Conservation (phyloP, 192 early-diverging fungal species). For the Paraglomus brasilianum region DNA sequence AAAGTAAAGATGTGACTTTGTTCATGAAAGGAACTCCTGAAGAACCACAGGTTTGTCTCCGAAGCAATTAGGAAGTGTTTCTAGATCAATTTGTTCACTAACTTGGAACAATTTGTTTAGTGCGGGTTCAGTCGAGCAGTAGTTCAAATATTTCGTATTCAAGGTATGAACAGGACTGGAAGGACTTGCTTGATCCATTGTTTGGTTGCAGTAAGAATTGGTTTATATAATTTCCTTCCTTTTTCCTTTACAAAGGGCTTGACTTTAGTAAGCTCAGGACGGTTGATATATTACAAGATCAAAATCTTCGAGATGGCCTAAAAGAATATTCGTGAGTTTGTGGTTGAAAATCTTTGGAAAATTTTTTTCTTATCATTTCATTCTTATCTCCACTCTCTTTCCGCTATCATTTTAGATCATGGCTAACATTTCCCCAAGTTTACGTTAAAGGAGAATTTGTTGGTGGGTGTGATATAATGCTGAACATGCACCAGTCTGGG, state of each 20-base stretch:
- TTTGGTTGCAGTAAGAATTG: constrained; percentile 3
- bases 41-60: constrained; percentile 65
- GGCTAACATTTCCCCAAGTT: constrained; percentile 97
- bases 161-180: constrained; percentile 46
- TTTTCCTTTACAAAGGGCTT: constrained; percentile 54
- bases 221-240: not conserved
- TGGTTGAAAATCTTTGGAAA: not conserved
- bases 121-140: constrained; percentile 96
- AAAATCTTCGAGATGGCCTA: constrained; percentile 87
- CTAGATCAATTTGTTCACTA: not conserved
- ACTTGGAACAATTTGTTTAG: constrained; percentile 32
- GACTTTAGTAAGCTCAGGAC: constrained; percentile 61
- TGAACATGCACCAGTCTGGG: constrained; percentile 85
- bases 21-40: constrained; percentile 98
- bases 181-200: not conserved
- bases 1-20: constrained; percentile 55
- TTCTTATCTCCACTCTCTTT: constrained; percentile 12
- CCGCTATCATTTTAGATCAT: constrained; percentile 51
- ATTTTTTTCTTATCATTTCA: not conserved
- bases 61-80: too few species aligned
- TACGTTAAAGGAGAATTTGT: constrained; percentile 96
- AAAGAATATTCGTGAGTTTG: constrained; percentile 81
- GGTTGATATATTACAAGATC: constrained; percentile 86
- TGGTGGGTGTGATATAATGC: constrained; percentile 91
- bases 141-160: constrained; percentile 81